Conservation (phyloP, 2,329 filamentous ascomycete genomes). For the Fusarium gaditjirri region DNA sequence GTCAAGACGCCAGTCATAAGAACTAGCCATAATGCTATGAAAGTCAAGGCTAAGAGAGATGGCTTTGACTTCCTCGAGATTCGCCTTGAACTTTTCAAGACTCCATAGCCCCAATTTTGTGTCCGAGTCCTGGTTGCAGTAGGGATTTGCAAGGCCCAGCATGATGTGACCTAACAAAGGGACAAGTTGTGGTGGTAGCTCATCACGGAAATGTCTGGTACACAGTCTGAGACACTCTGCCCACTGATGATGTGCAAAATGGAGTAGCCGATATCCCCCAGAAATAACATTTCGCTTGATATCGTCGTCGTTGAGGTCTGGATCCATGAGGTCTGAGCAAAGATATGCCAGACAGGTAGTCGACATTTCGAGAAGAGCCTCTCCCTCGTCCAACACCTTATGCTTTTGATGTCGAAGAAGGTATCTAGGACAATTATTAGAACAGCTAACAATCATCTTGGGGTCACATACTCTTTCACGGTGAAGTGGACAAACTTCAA, state of each 20-base stretch:
- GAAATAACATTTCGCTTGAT: neutral
- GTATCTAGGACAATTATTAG: accelerated
- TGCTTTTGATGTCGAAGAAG: neutral
- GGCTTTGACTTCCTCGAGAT: accelerated
- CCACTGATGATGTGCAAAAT: neutral
- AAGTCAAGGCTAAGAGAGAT: neutral
- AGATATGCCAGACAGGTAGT: neutral
- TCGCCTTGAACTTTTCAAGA: accelerated
- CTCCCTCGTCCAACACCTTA: accelerated
- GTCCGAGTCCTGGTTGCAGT: neutral
- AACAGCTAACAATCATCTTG: accelerated
- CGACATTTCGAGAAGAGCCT: neutral
- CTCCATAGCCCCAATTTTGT: neutral
- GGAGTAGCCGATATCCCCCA: neutral
- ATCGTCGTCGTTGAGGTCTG: neutral
- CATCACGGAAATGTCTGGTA: neutral
- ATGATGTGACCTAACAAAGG: neutral
- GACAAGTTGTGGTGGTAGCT: neutral
- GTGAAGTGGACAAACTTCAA: neutral
- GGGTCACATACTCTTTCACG: neutral
- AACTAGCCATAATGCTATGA: neutral
- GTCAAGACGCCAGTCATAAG: neutral
- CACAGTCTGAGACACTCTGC: neutral
- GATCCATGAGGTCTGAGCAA: neutral
- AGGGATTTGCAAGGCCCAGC: neutral